These are phyloP conservation scores for Penicillium samsonianum DNA, from an alignment of 495 filamentous ascomycete genomes.

Conservation along the genomic window DNA sequence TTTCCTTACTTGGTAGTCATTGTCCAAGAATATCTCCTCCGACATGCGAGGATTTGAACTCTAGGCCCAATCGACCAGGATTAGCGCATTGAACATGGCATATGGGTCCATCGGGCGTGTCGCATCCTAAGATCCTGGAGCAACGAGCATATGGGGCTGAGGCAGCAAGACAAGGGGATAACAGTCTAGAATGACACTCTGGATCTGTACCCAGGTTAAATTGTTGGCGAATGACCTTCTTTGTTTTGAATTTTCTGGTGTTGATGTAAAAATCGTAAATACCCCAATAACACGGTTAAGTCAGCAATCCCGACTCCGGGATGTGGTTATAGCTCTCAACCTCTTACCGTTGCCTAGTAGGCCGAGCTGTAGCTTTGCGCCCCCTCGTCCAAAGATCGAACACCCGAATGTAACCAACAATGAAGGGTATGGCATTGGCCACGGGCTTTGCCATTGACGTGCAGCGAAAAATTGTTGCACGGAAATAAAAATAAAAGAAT, in stretches of 20 bases:
- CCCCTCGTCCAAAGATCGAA: slow-evolving; percentile 22
- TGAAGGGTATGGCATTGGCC: slow-evolving; percentile 17
- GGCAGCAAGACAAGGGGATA: slow-evolving; percentile 18
- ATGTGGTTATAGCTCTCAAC: slow-evolving; percentile 5
- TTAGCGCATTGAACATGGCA: not conserved
- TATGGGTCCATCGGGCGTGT: slow-evolving; percentile 14
- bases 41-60: not conserved
- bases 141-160: slow-evolving; percentile 24
- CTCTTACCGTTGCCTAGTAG: slow-evolving; percentile 8
- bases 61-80: slow-evolving; percentile 9
- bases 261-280: not conserved
- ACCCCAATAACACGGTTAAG: not conserved
- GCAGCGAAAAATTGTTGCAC: slow-evolving; percentile 9
- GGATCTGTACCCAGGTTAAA: slow-evolving; percentile 10
- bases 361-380: slow-evolving; percentile 8
- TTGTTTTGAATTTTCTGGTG: not conserved
- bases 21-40: slow-evolving; percentile 1
- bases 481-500: not conserved
- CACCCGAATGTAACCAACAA: slow-evolving; percentile 27
- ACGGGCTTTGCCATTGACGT: slow-evolving; percentile 11
- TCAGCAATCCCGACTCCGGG: slow-evolving; percentile 17
- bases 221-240: slow-evolving; percentile 17
- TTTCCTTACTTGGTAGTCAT: not conserved
- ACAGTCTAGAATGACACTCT: slow-evolving; percentile 19
- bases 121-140: slow-evolving; percentile 25